Evolutionary conservation across 768 basidiomycete species (phyloP).

Genomic region (Mycena filopes): DNA sequence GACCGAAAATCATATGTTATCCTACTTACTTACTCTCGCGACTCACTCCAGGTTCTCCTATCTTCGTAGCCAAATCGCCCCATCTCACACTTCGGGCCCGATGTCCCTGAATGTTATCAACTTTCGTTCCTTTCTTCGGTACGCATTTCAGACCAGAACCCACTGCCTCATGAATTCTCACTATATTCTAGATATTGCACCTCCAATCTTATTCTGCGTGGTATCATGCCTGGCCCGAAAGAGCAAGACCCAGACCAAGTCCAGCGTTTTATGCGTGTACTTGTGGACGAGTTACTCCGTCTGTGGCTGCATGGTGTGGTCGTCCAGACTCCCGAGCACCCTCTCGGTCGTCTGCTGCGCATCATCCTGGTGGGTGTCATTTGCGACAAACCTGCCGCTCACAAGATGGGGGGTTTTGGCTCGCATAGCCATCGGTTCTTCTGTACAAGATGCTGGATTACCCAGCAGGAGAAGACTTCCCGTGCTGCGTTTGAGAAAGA

Average conservation of each 20-base stretch:
- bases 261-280: constrained; percentile 37
- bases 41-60: constrained; percentile 48
- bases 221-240: constrained; percentile 43
- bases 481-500: constrained; percentile 33
- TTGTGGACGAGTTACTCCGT: constrained; percentile 41
- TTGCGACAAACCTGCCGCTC: constrained; percentile 52
- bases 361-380: constrained; percentile 45
- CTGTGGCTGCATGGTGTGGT: constrained; percentile 38
- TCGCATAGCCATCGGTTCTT: constrained; percentile 43
- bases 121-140: background rate
- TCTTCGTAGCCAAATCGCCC: constrained; percentile 44
- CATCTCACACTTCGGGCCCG: constrained; percentile 47
- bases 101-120: constrained; percentile 48
- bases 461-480: constrained; percentile 35
- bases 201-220: constrained; percentile 36
- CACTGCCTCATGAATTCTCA: background rate
- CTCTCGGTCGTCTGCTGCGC: constrained; percentile 42
- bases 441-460: constrained; percentile 49
- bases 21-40: no score
- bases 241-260: constrained; percentile 40
- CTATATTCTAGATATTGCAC: constrained; percentile 35
- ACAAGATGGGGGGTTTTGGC: constrained; percentile 45
- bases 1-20: no score
- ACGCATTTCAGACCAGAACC: background rate
- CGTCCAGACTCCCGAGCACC: constrained; percentile 35